phyloP scores from a whole-genome alignment of 2,329 filamentous ascomycete species.

The Trichoderma brevicompactum region DNA sequence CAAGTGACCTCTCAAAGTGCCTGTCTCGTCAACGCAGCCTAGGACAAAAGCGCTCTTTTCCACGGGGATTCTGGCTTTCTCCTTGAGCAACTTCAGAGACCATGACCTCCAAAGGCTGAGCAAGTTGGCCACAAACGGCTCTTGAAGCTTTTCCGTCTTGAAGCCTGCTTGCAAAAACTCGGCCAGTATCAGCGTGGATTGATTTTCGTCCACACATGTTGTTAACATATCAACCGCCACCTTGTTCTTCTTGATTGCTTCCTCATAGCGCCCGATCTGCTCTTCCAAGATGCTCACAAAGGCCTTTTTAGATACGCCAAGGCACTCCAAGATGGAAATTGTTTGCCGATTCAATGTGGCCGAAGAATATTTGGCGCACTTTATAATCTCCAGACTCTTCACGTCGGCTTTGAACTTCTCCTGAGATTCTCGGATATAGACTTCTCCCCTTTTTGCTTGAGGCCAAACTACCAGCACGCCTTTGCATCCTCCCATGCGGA shows the following conservation, averaged over 20 bases:
- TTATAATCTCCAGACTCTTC: constrained; percentile 81
- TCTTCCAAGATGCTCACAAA: constrained; percentile 70
- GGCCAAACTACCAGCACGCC: constrained; percentile 81
- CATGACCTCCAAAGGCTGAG: constrained; percentile 85
- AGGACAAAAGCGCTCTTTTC: constrained; percentile 85
- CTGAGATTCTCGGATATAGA: constrained; percentile 83
- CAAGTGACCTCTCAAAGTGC: constrained; percentile 72
- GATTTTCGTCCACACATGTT: constrained; percentile 82
- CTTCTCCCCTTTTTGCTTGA: constrained; percentile 65
- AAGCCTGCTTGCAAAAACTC: constrained; percentile 81
- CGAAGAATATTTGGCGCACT: constrained; percentile 73
- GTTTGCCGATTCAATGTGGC: constrained; percentile 89
- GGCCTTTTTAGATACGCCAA: constrained; percentile 70
- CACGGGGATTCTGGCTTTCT: constrained; percentile 85
- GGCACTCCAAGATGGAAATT: constrained; percentile 78
- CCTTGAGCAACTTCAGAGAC: constrained; percentile 87
- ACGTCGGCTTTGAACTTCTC: constrained; percentile 78
- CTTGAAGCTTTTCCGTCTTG: constrained; percentile 60
- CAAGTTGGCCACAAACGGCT: constrained; percentile 82
- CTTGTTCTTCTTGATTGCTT: constrained; percentile 67
- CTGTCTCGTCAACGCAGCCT: constrained; percentile 86
- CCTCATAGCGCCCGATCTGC: constrained; percentile 70
- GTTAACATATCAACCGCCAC: constrained; percentile 71
- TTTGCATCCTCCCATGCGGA: constrained; percentile 90
- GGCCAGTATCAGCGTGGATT: constrained; percentile 74